Evolutionary conservation across 306 rosid genomes (phyloP).

Genomic region (Cucurbita maxima): DNA sequence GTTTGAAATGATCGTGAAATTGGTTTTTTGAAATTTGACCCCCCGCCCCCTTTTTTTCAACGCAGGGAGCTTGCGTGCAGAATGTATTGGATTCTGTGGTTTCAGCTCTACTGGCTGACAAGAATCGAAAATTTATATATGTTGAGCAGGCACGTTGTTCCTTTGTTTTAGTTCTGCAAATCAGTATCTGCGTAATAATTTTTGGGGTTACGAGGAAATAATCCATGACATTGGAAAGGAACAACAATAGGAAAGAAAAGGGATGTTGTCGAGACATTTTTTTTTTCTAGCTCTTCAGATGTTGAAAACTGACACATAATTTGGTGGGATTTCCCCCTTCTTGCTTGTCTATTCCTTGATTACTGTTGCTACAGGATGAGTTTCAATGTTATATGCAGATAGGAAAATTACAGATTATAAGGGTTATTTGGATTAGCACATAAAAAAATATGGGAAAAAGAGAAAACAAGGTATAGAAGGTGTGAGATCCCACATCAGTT

Average conservation of each 20-base stretch:
- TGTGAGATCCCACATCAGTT: too few relatives aligned
- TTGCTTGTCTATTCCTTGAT: not conserved
- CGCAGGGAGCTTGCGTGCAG: slow-evolving; percentile 23
- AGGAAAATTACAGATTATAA: not conserved
- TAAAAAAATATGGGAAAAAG: not conserved
- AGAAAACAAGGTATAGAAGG: not conserved
- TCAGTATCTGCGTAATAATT: not conserved
- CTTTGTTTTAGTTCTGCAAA: not conserved
- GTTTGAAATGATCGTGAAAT: not conserved
- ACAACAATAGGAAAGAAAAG: not conserved
- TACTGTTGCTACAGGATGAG: not conserved
- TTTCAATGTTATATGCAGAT: not conserved
- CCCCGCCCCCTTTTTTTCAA: not conserved
- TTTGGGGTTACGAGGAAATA: not conserved
- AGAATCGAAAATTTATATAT: slow-evolving; percentile 79
- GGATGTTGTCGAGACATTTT: not conserved
- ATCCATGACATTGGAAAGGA: not conserved
- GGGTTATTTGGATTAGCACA: not conserved
- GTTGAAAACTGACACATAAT: not conserved
- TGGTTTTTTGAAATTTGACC: not conserved
- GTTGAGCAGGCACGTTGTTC: slow-evolving; percentile 51
- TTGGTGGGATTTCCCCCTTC: not conserved
- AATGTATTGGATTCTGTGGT: slow-evolving; percentile 41
- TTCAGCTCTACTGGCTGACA: slow-evolving; percentile 45
- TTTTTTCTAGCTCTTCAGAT: not conserved